Conservation (phyloP, 768 basidiomycete genomes). For the Candolleomyces efflorescens region DNA sequence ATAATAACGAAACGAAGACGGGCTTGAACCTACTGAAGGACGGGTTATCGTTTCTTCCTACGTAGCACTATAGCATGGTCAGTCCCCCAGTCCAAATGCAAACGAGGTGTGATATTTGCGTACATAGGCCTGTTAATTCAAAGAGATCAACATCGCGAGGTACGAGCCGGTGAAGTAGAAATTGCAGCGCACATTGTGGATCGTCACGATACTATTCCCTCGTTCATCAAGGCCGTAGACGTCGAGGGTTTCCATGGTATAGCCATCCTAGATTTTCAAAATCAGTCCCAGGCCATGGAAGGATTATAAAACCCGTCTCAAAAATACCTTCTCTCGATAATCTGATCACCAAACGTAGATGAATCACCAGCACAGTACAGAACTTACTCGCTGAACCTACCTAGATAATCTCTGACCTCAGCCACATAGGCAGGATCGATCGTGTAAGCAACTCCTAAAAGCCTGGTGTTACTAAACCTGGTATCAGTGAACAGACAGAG, state of each 20-base stretch:
- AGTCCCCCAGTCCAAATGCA: not conserved
- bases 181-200: constrained; percentile 43
- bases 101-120: constrained; percentile 15
- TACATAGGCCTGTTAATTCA: constrained; percentile 43
- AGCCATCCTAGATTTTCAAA: constrained; percentile 66
- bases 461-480: not conserved
- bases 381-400: constrained; percentile 33
- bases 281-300: not conserved
- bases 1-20: not conserved
- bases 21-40: constrained; percentile 64
- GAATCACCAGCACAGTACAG: not conserved
- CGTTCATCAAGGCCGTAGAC: constrained; percentile 57
- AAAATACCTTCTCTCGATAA: constrained; percentile 74
- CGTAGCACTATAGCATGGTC: constrained; percentile 61
- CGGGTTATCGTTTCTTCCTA: constrained; percentile 82
- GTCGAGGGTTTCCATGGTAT: constrained; percentile 76
- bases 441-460: constrained; percentile 74
- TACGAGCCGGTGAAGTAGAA: not conserved
- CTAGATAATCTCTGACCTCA: constrained; percentile 82
- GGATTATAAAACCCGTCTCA: not conserved
- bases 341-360: constrained; percentile 38
- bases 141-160: constrained; percentile 1
- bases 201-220: constrained; percentile 50
- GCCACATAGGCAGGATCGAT: constrained; percentile 74
- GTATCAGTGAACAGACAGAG: not conserved